Evolutionary conservation across 2,329 filamentous ascomycete genomes (phyloP), one percentile per base, ranked within the genome.

Genomic region (Lachnellula suecica): DNA sequence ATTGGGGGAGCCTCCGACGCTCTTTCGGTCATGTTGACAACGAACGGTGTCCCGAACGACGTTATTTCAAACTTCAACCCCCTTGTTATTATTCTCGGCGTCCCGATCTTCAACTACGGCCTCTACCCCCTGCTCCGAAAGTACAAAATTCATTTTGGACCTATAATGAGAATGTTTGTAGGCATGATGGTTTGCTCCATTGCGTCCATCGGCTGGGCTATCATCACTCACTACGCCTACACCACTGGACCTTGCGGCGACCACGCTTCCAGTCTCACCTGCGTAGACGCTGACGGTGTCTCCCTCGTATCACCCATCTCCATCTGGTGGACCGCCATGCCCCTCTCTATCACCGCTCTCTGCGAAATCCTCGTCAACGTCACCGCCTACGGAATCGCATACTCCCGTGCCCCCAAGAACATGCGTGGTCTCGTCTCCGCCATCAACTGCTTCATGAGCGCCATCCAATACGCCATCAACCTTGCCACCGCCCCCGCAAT

Each of bases 11-110:
- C 79, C 0, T 70, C 74, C 17, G 76, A 70, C 62, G 70, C 83
- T 58, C 70, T 79, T 47, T 73, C 74, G 25, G 82, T 82, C 66
- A 81, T 79, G 71, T 79, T 89, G 84, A 63, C 78, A 47, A 80
- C 84, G 3, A 76, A 86, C 64, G 87, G 88, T 40, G 79, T 88
- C 2, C 88, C 88, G 63, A 92, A 91, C 74, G 88, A 92, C 65
- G 72, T 91, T 54, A 82, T 92, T 64, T 78, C 83, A 69, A 91
- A 91, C 72, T 75, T 92, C 49, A 86, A 91, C 69, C 86, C 88
- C 6, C 81, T 92, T 57, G 80, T 84, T 22, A 83, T 91, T 56
- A 81, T 92, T 60, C 79, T 91, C 64, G 81, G 89, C 70, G 85
- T 89, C 40, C 87, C 87, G 3, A 70, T 91, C 52, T 78, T 86